Conservation (phyloP, 1,139 yeast genomes). For the Meyerozyma carpophila region DNA sequence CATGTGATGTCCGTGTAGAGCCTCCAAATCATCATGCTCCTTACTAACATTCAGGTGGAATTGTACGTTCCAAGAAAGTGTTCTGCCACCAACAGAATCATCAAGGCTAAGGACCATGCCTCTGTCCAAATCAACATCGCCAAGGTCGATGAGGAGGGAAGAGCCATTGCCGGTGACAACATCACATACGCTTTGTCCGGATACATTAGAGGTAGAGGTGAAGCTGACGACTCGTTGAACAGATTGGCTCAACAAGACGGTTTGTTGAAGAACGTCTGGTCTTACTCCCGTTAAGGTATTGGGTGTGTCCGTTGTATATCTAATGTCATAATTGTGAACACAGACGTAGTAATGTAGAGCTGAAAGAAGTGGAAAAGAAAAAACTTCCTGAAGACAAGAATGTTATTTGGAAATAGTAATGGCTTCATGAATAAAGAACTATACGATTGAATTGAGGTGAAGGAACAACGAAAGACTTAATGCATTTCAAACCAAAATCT, state of each 20-base stretch:
- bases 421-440: too few relatives aligned
- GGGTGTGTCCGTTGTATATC: conserved; percentile 18
- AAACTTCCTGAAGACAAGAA: too few relatives aligned
- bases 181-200: conserved; percentile 97
- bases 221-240: conserved; percentile 98
- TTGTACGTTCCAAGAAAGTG: conserved; percentile 99
- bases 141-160: conserved; percentile 83
- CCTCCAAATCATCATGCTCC: neutral
- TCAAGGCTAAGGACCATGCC: conserved; percentile 99
- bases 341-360: neutral
- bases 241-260: conserved; percentile 99
- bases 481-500: too few relatives aligned
- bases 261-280: conserved; percentile 96
- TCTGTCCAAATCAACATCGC: conserved; percentile 76
- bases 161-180: conserved; percentile 86
- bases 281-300: conserved; percentile 87
- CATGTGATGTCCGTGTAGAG: neutral
- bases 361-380: too few relatives aligned
- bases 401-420: too few relatives aligned
- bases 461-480: neutral
- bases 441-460: neutral
- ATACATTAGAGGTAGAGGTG: conserved; percentile 75
- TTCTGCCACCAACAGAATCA: conserved; percentile 99
- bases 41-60: conserved; percentile 66
- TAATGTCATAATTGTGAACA: conserved; percentile 13